Percentiles rank a stretch among this genome's conserved stretches.
Evolutionary conservation across 495 filamentous ascomycete genomes (phyloP).

Genomic region (Penicillium pulvis): DNA sequence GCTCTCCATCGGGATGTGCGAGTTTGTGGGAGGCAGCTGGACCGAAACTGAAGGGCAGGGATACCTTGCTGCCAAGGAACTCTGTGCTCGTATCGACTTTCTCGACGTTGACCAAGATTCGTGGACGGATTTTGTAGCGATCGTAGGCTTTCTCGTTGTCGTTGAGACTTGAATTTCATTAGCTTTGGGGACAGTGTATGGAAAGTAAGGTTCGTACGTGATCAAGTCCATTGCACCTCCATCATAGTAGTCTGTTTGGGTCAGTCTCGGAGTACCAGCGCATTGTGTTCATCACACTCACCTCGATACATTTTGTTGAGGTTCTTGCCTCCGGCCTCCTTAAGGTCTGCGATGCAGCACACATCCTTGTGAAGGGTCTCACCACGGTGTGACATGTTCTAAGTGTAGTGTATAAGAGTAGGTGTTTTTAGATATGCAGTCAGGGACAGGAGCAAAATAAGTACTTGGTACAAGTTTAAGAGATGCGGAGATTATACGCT

Average conservation of each 20-base stretch:
- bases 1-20: constrained; percentile 81
- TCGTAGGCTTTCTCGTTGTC: constrained; percentile 56
- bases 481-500: background rate
- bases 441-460: constrained; percentile 12
- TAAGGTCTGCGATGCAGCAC: constrained; percentile 38
- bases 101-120: constrained; percentile 56
- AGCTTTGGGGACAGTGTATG: background rate
- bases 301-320: constrained; percentile 34
- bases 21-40: constrained; percentile 87
- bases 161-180: constrained; percentile 32
- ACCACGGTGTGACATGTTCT: constrained; percentile 34
- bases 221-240: constrained; percentile 47
- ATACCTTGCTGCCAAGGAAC: constrained; percentile 51
- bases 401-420: background rate
- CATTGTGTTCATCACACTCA: constrained; percentile 8
- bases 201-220: constrained; percentile 21
- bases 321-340: constrained; percentile 28
- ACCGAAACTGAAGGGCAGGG: constrained; percentile 84
- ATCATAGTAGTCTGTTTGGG: constrained; percentile 51
- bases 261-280: background rate
- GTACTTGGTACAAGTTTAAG: constrained; percentile 3
- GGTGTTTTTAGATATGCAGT: background rate
- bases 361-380: constrained; percentile 36
- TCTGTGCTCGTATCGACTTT: constrained; percentile 49
- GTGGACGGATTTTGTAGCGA: constrained; percentile 56